Evolutionary conservation across 1,139 yeast genomes (phyloP), one percentile per base, ranked within the genome.

Genomic region (Dujonia santamariae): DNA sequence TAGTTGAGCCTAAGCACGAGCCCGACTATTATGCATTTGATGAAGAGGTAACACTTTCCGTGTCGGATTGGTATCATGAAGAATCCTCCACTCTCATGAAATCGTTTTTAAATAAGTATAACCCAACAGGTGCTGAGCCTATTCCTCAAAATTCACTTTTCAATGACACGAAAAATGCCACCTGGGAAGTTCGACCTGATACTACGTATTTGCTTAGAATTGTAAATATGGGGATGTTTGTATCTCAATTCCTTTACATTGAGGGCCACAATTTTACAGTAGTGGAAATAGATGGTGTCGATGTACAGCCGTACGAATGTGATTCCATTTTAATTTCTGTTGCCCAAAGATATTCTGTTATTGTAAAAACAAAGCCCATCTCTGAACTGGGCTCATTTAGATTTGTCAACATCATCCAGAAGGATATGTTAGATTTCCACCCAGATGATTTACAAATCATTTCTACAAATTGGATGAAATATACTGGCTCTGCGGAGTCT

Each of bases 51-150:
- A 59, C 73, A n/a, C 57, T 88, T 42, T 63, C 83, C 7, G 51
- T 90, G 27, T 65, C 82, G 30, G 97, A 90, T 48, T 88, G 96
- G 94, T 90, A 90, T 61, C 95, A 87, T 56, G 68, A 75, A 24
- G 61, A 67, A 35, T 68, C 81, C 30, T 70, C 70, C 31, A 71
- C 54, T 15, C 67, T 88, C 46, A 61, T 72, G 42, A 59, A 70
- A 11, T 47, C 52, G 14, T 88, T 88, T 63, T 54, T 86, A 63
- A 75, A 67, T 45, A 60, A 83, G 43, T 82, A 73, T 63, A 90
- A 90, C 61, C 97, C 97, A 30, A 85, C 96, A 4, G 97, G 97
- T 44, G 96, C 97, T 23, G 97, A 90, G 61, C 97, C 97, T 28
- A 78, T 90, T 47, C 97, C 97, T 3, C 80, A 83, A 50, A 80